phyloP scores from a whole-genome alignment of 2,329 filamentous ascomycete species.

The Colletotrichum caudatum region DNA sequence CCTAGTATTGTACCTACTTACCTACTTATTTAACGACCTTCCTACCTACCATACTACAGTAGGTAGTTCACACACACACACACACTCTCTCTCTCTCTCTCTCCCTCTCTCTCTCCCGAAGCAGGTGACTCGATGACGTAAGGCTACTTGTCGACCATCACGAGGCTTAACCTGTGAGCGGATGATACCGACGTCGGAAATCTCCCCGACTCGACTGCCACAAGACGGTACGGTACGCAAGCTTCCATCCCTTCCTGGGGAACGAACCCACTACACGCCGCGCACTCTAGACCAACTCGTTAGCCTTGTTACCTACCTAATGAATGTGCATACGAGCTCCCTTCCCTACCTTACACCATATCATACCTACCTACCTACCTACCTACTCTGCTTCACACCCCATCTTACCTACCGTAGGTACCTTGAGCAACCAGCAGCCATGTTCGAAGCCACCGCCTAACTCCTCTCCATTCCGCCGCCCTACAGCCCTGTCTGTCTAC shows the following conservation, averaged over 20 bases:
- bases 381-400: neutral
- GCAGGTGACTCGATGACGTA: conserved; percentile 41
- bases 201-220: conserved; percentile 28
- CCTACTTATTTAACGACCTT: too few species aligned
- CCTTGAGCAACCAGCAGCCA: conserved; percentile 31
- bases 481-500: conserved; percentile 23
- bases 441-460: conserved; percentile 38
- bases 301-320: conserved; percentile 6
- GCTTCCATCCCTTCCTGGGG: neutral
- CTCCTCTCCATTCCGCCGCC: conserved; percentile 14
- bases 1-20: too few species aligned
- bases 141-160: conserved; percentile 37
- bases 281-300: conserved; percentile 10
- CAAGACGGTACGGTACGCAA: neutral
- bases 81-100: too few species aligned
- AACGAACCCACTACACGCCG: neutral
- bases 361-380: too few species aligned
- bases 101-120: neutral
- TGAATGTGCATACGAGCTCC: conserved; percentile 8
- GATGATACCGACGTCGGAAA: conserved; percentile 32
- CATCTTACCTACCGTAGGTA: neutral
- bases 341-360: neutral
- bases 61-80: neutral
- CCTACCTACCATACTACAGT: too few species aligned
- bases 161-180: conserved; percentile 39